A percentile compares a stretch with the other conserved stretches of the same genome.
phyloP scores from a whole-genome alignment of 805 yeast genomes.

The Zygoascus flipseniorum region DNA sequence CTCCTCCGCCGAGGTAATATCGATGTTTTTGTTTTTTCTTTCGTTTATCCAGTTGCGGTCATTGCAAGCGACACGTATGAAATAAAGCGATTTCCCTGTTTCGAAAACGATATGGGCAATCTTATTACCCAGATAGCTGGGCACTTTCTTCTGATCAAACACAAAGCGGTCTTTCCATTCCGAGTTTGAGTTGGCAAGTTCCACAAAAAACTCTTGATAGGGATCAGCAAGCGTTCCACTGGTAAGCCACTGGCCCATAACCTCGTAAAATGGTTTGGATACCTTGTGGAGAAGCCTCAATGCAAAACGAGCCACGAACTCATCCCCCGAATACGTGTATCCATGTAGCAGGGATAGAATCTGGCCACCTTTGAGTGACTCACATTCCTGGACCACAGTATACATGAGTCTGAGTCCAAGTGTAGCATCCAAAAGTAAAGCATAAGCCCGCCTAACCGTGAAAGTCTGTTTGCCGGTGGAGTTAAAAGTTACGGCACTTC shows the following conservation, averaged over 20 bases:
- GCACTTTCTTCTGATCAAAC: slow-evolving; percentile 26
- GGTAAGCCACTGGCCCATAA: slow-evolving; percentile 58
- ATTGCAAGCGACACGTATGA: slow-evolving; percentile 54
- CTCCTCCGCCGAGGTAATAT: slow-evolving; percentile 9
- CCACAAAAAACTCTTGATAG: slow-evolving; percentile 55
- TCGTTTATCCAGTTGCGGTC: slow-evolving; percentile 53
- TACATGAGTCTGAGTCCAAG: slow-evolving; percentile 50
- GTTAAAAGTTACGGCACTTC: slow-evolving; percentile 19
- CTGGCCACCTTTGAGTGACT: slow-evolving; percentile 36
- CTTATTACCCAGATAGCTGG: slow-evolving; percentile 28
- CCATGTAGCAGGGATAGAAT: slow-evolving; percentile 46
- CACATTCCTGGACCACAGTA: slow-evolving; percentile 33
- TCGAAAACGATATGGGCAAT: slow-evolving; percentile 26
- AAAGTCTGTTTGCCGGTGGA: slow-evolving; percentile 8
- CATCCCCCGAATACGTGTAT: slow-evolving; percentile 58
- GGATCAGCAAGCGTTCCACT: slow-evolving; percentile 53
- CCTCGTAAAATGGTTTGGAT: slow-evolving; percentile 51
- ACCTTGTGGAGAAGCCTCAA: slow-evolving; percentile 37
- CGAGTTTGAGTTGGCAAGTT: slow-evolving; percentile 12
- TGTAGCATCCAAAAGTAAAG: slow-evolving; percentile 42
- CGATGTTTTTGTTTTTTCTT: background rate
- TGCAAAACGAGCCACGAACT: slow-evolving; percentile 37
- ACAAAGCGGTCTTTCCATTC: slow-evolving; percentile 20
- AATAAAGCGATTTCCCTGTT: slow-evolving; percentile 65
- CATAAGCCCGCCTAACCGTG: slow-evolving; percentile 28